phyloP scores from a whole-genome alignment of 2,329 filamentous ascomycete genomes.

The Neopestalotiopsis sp. region DNA sequence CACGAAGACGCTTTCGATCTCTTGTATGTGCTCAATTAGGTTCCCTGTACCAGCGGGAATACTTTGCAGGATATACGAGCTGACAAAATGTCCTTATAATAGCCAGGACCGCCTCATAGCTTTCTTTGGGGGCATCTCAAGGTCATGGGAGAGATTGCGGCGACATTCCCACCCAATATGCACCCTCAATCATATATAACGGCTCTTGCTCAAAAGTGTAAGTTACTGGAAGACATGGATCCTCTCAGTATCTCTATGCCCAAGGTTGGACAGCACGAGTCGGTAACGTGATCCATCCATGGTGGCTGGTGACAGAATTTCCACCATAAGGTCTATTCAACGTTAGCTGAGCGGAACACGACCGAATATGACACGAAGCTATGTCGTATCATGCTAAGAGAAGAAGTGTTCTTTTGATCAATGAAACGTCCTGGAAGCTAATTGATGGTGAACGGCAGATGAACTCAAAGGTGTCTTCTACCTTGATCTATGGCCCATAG shows the following conservation, averaged over 20 bases:
- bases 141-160: constrained; percentile 22
- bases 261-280: no score
- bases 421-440: not conserved
- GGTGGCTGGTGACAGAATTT: no score
- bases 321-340: no score
- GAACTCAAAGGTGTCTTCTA: constrained; percentile 37
- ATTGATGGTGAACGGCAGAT: not conserved
- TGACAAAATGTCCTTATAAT: not conserved
- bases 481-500: constrained; percentile 36
- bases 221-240: not conserved
- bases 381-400: no score
- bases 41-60: not conserved
- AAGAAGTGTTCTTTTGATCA: not conserved
- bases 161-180: constrained; percentile 26
- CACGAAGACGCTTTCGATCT: constrained; percentile 15
- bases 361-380: no score
- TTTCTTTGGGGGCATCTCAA: constrained; percentile 23
- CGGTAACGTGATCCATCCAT: no score
- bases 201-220: constrained; percentile 25
- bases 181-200: constrained; percentile 31
- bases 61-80: not conserved
- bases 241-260: not conserved
- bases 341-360: no score
- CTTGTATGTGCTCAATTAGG: constrained; percentile 4
- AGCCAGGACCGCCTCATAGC: constrained; percentile 22